Evolutionary conservation across 1,284 basidiomycete species (phyloP), one percentile per base, ranked within the genome.

Genomic region (Termitomyces sp.): DNA sequence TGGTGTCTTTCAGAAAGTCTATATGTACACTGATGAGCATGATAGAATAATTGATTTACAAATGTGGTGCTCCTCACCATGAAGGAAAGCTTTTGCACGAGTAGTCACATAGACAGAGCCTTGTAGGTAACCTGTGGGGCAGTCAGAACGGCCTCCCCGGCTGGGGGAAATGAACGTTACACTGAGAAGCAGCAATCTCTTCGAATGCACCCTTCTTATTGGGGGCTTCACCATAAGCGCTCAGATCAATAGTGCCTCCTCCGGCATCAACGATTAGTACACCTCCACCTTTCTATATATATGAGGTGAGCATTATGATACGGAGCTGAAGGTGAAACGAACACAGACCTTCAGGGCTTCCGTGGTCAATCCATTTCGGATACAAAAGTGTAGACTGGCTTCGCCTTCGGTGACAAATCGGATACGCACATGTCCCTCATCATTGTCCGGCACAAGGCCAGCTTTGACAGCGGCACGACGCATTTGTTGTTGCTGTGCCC

Each of bases 321-420:
- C 12, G 6, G 10, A 30, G 2, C 17, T 30, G 12, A 10, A 30
- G 30, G 9, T 2, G 5, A 17, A 17, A 30, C 10, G 8, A 19
- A 30, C n/a, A 28, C 31, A 53, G 52, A 77, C 75, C 65, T 70
- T 70, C 64, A 76, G 69, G 3, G 68, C 67, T 38, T 71, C 69
- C 7, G 68, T 58, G 1, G 70, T 68, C 26, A 76, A 64, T 5
- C 71, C 74, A 49, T 66, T 73, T 5, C 67, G 69, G 47, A 79
- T 60, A 39, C 77, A 77, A 47, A 71, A 79, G 57, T 79, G 76
- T 2, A 80, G 60, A 63, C 74, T 76, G 1, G 78, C 78, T 60
- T 80, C 78, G 15, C 78, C 78, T 58, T 80, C 79, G 1, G 77
- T 78, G 1, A 80, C 73, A 15, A 80, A 75, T 10, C 70, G 72